Conservation (phyloP, 2,329 filamentous ascomycete genomes). For the Paraphoma sp. region DNA sequence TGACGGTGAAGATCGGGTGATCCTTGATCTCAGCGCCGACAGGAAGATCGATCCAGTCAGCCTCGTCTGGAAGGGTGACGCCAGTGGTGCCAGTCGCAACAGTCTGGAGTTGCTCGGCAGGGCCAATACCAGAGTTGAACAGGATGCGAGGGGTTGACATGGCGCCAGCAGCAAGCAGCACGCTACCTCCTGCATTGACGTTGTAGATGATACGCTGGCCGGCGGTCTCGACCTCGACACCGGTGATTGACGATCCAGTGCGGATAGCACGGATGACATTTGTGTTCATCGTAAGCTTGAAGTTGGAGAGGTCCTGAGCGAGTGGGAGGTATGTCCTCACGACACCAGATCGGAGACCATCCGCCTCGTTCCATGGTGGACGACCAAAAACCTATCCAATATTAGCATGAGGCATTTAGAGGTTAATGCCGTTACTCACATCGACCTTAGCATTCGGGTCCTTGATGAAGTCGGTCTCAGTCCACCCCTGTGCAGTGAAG, state of each 20-base stretch:
- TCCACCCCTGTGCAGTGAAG: conserved; percentile 66
- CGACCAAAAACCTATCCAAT: conserved; percentile 55
- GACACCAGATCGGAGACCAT: conserved; percentile 71
- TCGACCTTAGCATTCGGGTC: conserved; percentile 67
- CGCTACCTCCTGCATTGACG: conserved; percentile 65
- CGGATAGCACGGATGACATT: conserved; percentile 70
- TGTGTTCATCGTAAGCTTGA: conserved; percentile 70
- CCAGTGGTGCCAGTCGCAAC: conserved; percentile 51
- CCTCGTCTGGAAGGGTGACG: conserved; percentile 49
- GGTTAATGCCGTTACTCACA: not conserved
- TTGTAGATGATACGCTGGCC: conserved; percentile 58
- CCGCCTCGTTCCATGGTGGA: conserved; percentile 69
- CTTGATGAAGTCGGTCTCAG: conserved; percentile 66
- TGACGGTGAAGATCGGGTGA: conserved; percentile 45
- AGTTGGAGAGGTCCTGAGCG: conserved; percentile 66
- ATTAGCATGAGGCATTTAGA: no score
- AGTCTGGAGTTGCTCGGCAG: conserved; percentile 55
- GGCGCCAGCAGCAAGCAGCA: conserved; percentile 71
- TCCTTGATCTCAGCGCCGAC: conserved; percentile 55
- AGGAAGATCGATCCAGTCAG: conserved; percentile 58
- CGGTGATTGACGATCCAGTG: conserved; percentile 65
- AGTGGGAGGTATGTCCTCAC: conserved; percentile 73
- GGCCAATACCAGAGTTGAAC: conserved; percentile 72
- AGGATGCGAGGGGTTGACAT: conserved; percentile 73
- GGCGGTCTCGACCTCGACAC: conserved; percentile 63